Evolutionary conservation across 2,329 filamentous ascomycete genomes (phyloP).

Genomic region (Ceratocystis harringtonii): DNA sequence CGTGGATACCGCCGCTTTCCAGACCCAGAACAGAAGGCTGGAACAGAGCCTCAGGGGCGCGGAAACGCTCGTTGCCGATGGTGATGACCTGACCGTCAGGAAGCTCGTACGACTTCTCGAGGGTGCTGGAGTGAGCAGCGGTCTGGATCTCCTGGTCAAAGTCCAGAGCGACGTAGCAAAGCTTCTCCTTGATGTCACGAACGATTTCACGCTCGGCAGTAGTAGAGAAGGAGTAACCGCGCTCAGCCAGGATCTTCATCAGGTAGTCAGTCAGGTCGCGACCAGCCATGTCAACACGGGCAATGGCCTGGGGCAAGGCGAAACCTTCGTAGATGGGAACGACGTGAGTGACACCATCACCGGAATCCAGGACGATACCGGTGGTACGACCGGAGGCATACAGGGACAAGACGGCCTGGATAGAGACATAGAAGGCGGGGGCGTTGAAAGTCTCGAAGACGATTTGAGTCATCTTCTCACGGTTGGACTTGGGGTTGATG

Average conservation of each 20-base stretch:
- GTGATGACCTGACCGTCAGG: constrained; percentile 99
- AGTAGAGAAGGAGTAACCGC: constrained; percentile 98
- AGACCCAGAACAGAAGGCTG: constrained; percentile 96
- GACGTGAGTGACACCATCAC: constrained; percentile 99
- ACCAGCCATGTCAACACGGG: constrained; percentile 99
- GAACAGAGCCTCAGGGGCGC: constrained; percentile 98
- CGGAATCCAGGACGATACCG: constrained; percentile 99
- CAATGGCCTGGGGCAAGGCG: constrained; percentile 98
- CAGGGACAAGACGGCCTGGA: constrained; percentile 97
- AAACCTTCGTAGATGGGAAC: constrained; percentile 99
- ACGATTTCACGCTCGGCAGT: constrained; percentile 99
- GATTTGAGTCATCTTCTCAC: constrained; percentile 99
- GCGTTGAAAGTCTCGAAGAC: constrained; percentile 99
- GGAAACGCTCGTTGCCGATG: constrained; percentile 99
- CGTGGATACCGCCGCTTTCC: constrained; percentile 96
- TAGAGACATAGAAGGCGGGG: constrained; percentile 99
- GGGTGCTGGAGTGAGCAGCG: constrained; percentile 90
- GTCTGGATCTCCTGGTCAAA: constrained; percentile 99
- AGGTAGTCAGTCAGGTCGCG: constrained; percentile 99
- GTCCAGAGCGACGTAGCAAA: constrained; percentile 99
- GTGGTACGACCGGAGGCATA: constrained; percentile 99
- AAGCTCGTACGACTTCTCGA: constrained; percentile 99
- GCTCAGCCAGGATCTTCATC: constrained; percentile 99
- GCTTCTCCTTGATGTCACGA: constrained; percentile 99
- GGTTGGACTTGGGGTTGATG: constrained; percentile 99